A percentile compares a stretch with the other conserved stretches of the same genome.
Evolutionary conservation across 345 rosid species (phyloP).

Genomic region (Tarenaya hassleriana): DNA sequence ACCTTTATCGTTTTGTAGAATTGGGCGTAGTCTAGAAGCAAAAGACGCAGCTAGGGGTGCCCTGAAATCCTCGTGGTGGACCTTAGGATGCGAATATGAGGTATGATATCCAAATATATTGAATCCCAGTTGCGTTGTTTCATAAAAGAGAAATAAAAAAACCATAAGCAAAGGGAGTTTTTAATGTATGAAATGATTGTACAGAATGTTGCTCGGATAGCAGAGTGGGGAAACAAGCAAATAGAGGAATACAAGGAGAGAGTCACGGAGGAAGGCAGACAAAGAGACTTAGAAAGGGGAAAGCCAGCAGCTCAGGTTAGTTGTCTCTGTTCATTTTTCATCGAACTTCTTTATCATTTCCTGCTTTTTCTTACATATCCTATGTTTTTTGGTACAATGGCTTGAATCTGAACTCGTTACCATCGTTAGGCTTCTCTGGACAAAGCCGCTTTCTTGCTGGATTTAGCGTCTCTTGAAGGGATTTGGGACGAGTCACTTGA

Average conservation of each 20-base stretch:
- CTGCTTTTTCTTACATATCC: background rate
- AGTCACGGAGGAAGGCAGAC: constrained; percentile 57
- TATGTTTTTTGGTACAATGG: constrained; percentile 9
- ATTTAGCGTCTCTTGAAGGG: constrained; percentile 81
- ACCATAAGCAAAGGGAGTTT: background rate
- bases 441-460: constrained; percentile 68
- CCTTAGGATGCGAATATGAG: constrained; percentile 71
- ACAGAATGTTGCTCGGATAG: constrained; percentile 58
- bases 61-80: constrained; percentile 94
- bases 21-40: constrained; percentile 64
- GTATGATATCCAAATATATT: constrained; percentile 25
- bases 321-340: background rate
- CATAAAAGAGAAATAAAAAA: background rate
- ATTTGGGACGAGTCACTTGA: constrained; percentile 61
- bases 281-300: constrained; percentile 65
- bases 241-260: constrained; percentile 64
- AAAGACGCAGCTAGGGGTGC: constrained; percentile 93
- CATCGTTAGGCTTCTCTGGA: constrained; percentile 47
- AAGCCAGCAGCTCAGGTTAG: constrained; percentile 66
- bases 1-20: constrained; percentile 36
- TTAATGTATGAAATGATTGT: constrained; percentile 10
- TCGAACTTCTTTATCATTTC: background rate
- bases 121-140: background rate
- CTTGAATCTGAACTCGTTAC: constrained; percentile 14
- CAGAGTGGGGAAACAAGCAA: constrained; percentile 80